Evolutionary conservation across 805 yeast genomes (phyloP).

Genomic region (Komagataella phaffii): DNA sequence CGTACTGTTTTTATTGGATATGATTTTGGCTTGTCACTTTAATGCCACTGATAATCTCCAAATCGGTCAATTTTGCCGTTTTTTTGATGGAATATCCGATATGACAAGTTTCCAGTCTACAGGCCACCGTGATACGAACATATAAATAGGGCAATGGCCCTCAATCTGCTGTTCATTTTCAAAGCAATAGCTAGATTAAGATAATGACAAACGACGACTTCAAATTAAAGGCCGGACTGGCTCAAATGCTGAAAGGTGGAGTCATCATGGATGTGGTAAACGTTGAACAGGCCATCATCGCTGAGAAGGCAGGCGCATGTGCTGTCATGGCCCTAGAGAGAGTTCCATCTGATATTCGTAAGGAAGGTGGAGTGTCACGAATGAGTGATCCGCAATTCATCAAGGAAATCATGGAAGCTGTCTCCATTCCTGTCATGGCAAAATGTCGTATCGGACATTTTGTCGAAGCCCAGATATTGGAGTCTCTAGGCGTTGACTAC

Average conservation of each 20-base stretch:
- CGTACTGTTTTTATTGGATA: background rate
- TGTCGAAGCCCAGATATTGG: conserved; percentile 70
- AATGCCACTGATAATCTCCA: background rate
- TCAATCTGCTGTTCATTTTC: background rate
- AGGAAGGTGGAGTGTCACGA: conserved; percentile 70
- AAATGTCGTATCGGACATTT: conserved; percentile 74
- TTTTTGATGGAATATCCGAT: background rate
- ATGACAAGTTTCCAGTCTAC: background rate
- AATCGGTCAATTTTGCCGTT: background rate
- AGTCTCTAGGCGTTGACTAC: conserved; percentile 62
- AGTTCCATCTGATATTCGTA: conserved; percentile 79
- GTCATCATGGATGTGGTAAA: conserved; percentile 67
- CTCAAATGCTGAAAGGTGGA: conserved; percentile 78
- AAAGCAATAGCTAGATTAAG: background rate
- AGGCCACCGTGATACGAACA: background rate
- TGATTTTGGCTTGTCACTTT: background rate
- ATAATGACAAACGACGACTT: conserved; percentile 15
- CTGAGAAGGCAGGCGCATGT: conserved; percentile 78
- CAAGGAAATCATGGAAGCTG: conserved; percentile 56
- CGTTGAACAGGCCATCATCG: conserved; percentile 69
- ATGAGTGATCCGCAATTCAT: conserved; percentile 82
- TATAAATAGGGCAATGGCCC: background rate
- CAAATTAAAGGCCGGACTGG: conserved; percentile 63
- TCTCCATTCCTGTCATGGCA: conserved; percentile 72
- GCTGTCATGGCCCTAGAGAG: conserved; percentile 84